Evolutionary conservation across 352 stramenopile species (phyloP), one percentile per base, ranked within the genome.

Genomic region (Pythium chondricola): DNA sequence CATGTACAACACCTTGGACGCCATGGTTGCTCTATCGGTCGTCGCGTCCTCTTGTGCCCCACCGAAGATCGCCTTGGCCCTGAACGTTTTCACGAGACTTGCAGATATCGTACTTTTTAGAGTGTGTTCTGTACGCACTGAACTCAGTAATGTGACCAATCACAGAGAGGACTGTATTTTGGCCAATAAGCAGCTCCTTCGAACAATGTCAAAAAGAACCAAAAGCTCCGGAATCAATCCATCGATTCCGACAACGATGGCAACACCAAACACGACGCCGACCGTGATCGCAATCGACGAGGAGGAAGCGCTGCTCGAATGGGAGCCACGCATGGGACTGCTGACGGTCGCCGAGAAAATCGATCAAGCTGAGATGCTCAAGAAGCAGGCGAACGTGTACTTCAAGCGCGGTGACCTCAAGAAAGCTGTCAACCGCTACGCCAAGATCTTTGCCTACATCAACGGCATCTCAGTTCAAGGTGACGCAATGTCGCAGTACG

Each of bases 391-490:
- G 6, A 93, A 93, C 49, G 25, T 88, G 20, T 52, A 63, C 44
- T 82, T 90, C 40, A 74, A 83, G 52, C 56, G 67, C 22, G 58
- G 57, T 17, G 71, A 90, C n/a, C 47, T 71, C 48, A 78, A 81
- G 61, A 71, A 72, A 36, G 82, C 82, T 16, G 47, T 90, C 43
- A 30, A 39, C 14, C 62, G 63, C 18, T 93, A 93, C 67, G 67
- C 73, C 50, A 77, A 83, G 43, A 74, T 93, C 30, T 91, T 91
- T 54, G 73, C 81, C 29, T 93, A 91, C 48, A 67, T 93, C 29
- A 93, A 91, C 52, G 82, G 82, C 0, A 36, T 93, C 25, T 88
- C 76, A 10, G 67, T 82, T 40, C 55, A 82, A 20, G 79, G 79
- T 26, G 82, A 93, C 55, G 65, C 73, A 32, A 93, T 93, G 82